Evolutionary conservation across 805 yeast genomes (phyloP), one percentile per base, ranked within the genome.

Genomic region (Starmerella cellae): DNA sequence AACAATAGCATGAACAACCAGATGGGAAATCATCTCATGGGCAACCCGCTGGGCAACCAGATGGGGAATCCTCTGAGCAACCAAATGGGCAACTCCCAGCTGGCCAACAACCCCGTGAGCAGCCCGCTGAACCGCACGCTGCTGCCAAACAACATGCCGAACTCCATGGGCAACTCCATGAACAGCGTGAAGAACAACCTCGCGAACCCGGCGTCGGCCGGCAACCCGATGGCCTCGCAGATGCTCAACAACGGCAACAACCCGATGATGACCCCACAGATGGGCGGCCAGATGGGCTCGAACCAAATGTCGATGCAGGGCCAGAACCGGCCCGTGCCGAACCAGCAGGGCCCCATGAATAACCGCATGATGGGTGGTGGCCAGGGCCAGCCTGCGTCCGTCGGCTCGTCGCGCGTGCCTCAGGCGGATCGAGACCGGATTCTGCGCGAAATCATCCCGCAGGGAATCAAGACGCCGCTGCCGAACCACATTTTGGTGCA

Each of bases 401-500:
- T 14, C n/a, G n/a, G n/a, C 17, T 5, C n/a, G 16, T 17, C 17
- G 6, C 8, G 17, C 13, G 30, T 49, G 17, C 37, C 48, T 10
- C 41, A 34, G 13, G 49, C 37, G n/a, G 52, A 48, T 9, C 45
- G 44, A 11, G 41, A 30, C 19, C 32, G 37, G 24, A 11, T 43
- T 2, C 28, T 48, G 18, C 48, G 23, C 29, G 49, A 23, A 40
- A 41, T 37, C 44, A 44, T 39, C 45, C 57, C 38, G 40, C 59
- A 21, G 47, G 61, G 52, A 29, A 39, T 51, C 30, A 74, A 73
- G 34, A 63, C 75, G 2, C 84, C 82, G 3, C 82, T 85, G 39
- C 94, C 94, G 0, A 72, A 71, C 14, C 72, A 74, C 2, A 59
- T 83, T 21, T 61, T 83, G 18, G 67, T 70, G 41, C 73, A 73